Evolutionary conservation across 1,139 yeast genomes (phyloP), one percentile per base, ranked within the genome.

Genomic region (Debaryomyces sp.): DNA sequence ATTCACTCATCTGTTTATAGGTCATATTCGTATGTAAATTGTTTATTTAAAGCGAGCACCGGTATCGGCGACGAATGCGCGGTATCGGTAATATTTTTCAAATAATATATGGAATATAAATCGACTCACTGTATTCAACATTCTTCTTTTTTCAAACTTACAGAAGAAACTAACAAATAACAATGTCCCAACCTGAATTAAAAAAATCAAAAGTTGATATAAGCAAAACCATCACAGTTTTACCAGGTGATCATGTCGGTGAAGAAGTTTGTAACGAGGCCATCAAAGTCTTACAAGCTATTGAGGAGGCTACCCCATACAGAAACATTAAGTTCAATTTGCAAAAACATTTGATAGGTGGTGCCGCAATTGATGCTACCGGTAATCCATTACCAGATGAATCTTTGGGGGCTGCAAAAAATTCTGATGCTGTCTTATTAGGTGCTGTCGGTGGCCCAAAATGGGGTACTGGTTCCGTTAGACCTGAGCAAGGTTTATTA

Each of bases 371-470:
- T 64, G 99, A 94, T 67, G 97, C 97, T 50, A 87, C 96, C 41
- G 99, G 99, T 46, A 83, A 67, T 41, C 97, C 99, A 49, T 78
- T 94, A 56, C 90, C 97, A n/a, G 96, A 87, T 54, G 95, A 79
- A 48, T 80, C 97, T 2, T 78, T 94, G 45, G 88, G 76, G 44
- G 90, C 96, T n/a, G 83, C 98, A 43, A 91, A 89, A 70, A 72
- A 73, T 41, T 87, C 98, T 1, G 96, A 94, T 66, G 99, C 99
- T 33, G 96, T 94, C 17, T 75, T 94, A 54, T 78, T 94, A 50
- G 99, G 99, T 55, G 97, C 99, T 5, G 99, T 94, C 24, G 99
- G 99, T 55, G 99, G 99, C 26, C 99, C 99, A 52, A 94, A 94
- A 72, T 94, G 99, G 99, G 95, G 96, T 32, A 89, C 97, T 33